A percentile compares a stretch with the other conserved stretches of the same genome.
These are phyloP conservation scores for Hymenoscyphus infarciens DNA, from an alignment of 2,329 filamentous ascomycete genomes.

Conservation along the genomic window DNA sequence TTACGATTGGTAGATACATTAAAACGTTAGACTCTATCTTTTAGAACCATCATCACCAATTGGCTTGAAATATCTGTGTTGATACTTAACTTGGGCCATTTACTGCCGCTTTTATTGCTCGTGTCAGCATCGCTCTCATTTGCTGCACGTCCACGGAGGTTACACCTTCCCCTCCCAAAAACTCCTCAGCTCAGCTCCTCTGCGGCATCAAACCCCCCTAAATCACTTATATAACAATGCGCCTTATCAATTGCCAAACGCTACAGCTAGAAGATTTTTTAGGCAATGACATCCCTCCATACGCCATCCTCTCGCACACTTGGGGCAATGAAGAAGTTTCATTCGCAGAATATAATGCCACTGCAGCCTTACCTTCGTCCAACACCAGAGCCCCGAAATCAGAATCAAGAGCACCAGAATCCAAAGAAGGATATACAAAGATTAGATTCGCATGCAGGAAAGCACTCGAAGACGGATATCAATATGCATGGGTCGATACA, in stretches of 20 bases:
- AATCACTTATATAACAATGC: background rate
- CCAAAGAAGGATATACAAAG: background rate
- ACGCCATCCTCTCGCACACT: constrained; percentile 35
- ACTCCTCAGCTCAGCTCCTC: no score
- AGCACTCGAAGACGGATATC: background rate
- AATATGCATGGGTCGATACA: constrained; percentile 5
- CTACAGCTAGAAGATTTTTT: constrained; percentile 9
- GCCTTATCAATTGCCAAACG: constrained; percentile 6
- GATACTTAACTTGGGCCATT: no score
- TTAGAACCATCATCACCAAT: no score
- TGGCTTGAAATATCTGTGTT: no score
- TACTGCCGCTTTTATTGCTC: no score
- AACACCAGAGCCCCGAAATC: background rate
- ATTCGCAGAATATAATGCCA: constrained; percentile 8
- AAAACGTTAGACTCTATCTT: no score
- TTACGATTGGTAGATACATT: no score
- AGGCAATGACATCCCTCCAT: constrained; percentile 14
- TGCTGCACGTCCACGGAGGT: no score
- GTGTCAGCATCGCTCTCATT: no score
- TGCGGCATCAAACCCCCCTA: no score
- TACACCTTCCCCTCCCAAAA: no score
- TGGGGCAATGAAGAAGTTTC: constrained; percentile 33
- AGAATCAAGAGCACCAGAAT: background rate
- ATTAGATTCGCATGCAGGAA: background rate
- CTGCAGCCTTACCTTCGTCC: background rate